These are phyloP conservation scores for Smittium culicis DNA, from an alignment of 371 early-diverging fungal species.

Conservation along the genomic window DNA sequence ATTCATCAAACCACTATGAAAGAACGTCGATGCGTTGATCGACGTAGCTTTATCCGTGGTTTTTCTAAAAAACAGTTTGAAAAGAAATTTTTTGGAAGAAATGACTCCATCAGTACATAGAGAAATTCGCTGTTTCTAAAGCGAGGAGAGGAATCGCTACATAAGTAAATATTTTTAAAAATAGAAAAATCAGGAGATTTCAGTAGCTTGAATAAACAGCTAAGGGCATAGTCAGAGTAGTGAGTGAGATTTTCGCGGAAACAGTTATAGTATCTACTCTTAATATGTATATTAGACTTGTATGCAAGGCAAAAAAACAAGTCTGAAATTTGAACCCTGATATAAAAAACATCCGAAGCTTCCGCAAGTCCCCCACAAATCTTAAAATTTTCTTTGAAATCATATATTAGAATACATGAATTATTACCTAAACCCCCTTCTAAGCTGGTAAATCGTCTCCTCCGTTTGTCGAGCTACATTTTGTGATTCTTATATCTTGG, in stretches of 20 bases:
- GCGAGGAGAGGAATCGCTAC: background rate
- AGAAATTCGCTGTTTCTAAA: background rate
- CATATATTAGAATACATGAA: background rate
- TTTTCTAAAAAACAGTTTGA: background rate
- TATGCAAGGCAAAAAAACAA: background rate
- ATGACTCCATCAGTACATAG: background rate
- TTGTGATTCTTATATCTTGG: too few relatives aligned
- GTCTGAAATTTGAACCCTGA: background rate
- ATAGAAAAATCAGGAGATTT: background rate
- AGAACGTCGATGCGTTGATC: background rate
- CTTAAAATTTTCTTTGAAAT: background rate
- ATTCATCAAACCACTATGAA: background rate
- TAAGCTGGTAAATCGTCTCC: background rate
- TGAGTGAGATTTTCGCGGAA: background rate
- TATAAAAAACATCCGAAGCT: background rate
- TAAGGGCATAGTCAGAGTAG: background rate
- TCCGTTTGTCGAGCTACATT: background rate
- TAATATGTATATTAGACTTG: background rate
- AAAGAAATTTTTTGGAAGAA: background rate
- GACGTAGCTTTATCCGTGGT: background rate
- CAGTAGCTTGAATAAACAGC: background rate
- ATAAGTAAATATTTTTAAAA: background rate
- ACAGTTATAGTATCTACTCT: background rate
- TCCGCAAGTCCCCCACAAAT: background rate
- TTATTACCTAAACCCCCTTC: background rate